phyloP scores from a whole-genome alignment of 2,329 filamentous ascomycete species.

The Drechmeria coniospora region DNA sequence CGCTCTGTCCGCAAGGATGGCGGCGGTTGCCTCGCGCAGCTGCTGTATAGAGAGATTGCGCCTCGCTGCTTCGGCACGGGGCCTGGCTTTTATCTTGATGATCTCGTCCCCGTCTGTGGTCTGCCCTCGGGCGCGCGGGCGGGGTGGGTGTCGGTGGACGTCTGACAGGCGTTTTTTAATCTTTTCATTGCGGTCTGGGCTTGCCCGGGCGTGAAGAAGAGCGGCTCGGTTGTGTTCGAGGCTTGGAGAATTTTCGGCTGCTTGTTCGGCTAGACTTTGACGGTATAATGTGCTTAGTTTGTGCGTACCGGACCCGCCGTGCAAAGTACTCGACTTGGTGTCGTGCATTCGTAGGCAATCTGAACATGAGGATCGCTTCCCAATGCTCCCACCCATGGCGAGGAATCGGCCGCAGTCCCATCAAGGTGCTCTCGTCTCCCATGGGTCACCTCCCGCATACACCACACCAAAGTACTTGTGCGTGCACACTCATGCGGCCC shows the following conservation, averaged over 20 bases:
- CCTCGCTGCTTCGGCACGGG: background rate
- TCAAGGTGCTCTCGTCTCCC: too few species aligned
- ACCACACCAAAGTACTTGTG: too few species aligned
- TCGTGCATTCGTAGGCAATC: too few species aligned
- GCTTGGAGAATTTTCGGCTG: background rate
- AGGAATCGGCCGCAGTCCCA: too few species aligned
- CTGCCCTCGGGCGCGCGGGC: constrained; percentile 61
- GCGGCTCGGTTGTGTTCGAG: background rate
- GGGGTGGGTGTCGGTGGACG: constrained; percentile 76
- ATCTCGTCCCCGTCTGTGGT: constrained; percentile 67
- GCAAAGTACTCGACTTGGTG: too few species aligned
- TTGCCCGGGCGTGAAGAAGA: constrained; percentile 37
- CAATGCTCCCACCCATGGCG: too few species aligned
- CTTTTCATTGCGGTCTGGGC: constrained; percentile 42
- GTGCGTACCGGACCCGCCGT: too few species aligned
- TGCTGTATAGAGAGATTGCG: constrained; percentile 64
- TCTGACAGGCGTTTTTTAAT: constrained; percentile 58
- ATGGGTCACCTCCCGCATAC: too few species aligned
- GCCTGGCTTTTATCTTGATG: constrained; percentile 42
- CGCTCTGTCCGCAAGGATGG: constrained; percentile 47
- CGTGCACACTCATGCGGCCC: too few species aligned
- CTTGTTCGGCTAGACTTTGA: background rate
- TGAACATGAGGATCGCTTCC: too few species aligned
- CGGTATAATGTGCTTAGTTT: too few species aligned
- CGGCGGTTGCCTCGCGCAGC: constrained; percentile 21